Conservation (phyloP, 2,329 filamentous ascomycete genomes). For the Ophiocordyceps camponoti-floridani region DNA sequence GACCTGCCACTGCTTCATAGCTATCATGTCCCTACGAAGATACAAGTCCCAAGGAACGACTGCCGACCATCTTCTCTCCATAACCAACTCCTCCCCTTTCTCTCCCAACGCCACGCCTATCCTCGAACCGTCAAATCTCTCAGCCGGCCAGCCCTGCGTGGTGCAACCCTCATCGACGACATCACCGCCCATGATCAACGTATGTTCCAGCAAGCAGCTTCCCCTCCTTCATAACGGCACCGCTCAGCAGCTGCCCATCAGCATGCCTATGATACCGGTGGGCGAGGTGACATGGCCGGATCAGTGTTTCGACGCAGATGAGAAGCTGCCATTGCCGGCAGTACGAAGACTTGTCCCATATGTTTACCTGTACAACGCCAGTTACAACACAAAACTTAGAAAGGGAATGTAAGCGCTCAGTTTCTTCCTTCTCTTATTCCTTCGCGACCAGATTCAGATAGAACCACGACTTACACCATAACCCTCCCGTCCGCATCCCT, state of each 20-base stretch:
- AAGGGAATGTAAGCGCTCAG: too few species aligned
- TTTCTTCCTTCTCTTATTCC: too few species aligned
- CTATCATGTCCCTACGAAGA: too few species aligned
- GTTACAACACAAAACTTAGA: constrained; percentile 18
- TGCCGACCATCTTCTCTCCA: too few species aligned
- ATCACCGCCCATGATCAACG: constrained; percentile 37
- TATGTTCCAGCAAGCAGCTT: constrained; percentile 37
- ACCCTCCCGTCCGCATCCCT: background rate
- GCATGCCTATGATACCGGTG: constrained; percentile 29
- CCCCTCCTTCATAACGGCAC: constrained; percentile 32
- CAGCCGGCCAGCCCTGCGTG: constrained; percentile 35
- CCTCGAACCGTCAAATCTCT: constrained; percentile 2
- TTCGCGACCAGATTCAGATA: too few species aligned
- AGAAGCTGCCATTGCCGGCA: constrained; percentile 40
- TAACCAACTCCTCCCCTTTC: too few species aligned
- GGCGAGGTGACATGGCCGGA: constrained; percentile 29
- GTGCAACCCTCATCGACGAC: constrained; percentile 29
- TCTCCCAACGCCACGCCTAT: too few species aligned
- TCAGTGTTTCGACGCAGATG: constrained; percentile 30
- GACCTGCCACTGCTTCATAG: too few species aligned
- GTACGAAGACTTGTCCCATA: constrained; percentile 37
- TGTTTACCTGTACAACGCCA: too few species aligned
- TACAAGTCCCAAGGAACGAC: too few species aligned
- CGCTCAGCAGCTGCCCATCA: constrained; percentile 34
- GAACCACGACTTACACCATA: background rate